Percentiles rank a stretch among this genome's conserved stretches.
These are phyloP conservation scores for Agapanthus africanus DNA, from an alignment of 106 monocot genomes.

Conservation along the genomic window DNA sequence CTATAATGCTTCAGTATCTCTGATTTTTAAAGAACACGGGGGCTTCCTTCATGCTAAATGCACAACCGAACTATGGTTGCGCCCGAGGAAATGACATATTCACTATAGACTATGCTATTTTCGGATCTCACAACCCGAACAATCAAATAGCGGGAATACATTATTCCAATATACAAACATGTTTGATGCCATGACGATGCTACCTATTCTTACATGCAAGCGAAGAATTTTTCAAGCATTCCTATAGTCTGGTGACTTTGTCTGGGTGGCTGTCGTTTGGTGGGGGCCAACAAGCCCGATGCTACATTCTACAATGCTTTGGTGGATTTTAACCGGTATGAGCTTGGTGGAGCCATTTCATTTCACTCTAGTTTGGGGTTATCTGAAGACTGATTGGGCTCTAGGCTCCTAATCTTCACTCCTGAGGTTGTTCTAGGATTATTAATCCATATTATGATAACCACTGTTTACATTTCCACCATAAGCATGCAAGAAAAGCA, in stretches of 20 bases:
- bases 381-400: no score
- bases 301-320: constrained; percentile 78
- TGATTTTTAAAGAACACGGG: constrained; percentile 78
- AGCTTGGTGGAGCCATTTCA: no score
- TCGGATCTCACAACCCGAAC: constrained; percentile 40
- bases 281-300: constrained; percentile 46
- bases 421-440: no score
- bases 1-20: constrained; percentile 50
- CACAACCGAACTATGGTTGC: constrained; percentile 74
- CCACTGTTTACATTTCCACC: no score
- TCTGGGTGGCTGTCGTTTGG: constrained; percentile 86
- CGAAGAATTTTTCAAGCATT: constrained; percentile 63
- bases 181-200: constrained; percentile 96
- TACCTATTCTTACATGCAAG: constrained; percentile 73
- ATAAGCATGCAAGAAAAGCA: no score
- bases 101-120: constrained; percentile 77
- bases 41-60: constrained; percentile 86
- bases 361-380: no score
- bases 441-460: no score
- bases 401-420: no score
- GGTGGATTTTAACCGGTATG: no score
- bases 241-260: constrained; percentile 71
- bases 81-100: constrained; percentile 57
- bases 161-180: constrained; percentile 61
- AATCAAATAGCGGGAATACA: constrained; percentile 81